Base-by-base conservation (phyloP, 768 basidiomycete genomes). In the Boletus pseudopeckii region DNA sequence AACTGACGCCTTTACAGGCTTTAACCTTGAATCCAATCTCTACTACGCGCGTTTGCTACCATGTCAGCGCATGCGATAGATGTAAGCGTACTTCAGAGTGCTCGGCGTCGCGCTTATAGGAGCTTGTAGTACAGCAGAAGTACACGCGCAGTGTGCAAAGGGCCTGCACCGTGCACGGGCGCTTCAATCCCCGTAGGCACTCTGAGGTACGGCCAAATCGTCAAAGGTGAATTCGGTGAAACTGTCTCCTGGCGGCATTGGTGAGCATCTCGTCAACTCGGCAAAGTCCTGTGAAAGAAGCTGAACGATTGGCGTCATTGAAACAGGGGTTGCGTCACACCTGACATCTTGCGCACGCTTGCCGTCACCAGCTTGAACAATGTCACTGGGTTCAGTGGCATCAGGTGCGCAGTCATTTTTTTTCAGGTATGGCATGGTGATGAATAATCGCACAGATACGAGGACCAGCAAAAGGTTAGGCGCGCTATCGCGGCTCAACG, bases 231-330 rank as follows among this genome's bases (percentile, higher is more conserved):
- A 37, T 81, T 76, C 47, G 82, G 85, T 44, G 85, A 88, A 66
- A 80, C 76, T 1, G 81, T 90, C 4, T 76, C 83, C 62, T 91
- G 90, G 90, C 75, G 81, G 39, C 89, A 91, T 59, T 91, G 89
- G 88, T 88, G 69, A 61, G 74, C 54, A 44, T 54, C 38, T 28
- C 36, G 45, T 62, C 56, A 55, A 22, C 49, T 30, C 26, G 37
- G 38, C 53, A 45, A 49, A 15, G 8, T 7, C 45, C 42, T 54
- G 49, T 39, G 54, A 60, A 60, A 54, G 50, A 59, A 53, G 63
- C 54, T 60, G 51, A 67, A 26, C 24, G 46, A 45, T 41, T 30
- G 42, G 52, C 39, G 8, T 33, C 52, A 36, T 50, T 38, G 24
- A 40, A 18, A 50, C 57, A 88, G 87, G 88, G 86, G 84, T 55